phyloP scores from a whole-genome alignment of 192 early-diverging fungal species.

The Gonapodya prolifera region DNA sequence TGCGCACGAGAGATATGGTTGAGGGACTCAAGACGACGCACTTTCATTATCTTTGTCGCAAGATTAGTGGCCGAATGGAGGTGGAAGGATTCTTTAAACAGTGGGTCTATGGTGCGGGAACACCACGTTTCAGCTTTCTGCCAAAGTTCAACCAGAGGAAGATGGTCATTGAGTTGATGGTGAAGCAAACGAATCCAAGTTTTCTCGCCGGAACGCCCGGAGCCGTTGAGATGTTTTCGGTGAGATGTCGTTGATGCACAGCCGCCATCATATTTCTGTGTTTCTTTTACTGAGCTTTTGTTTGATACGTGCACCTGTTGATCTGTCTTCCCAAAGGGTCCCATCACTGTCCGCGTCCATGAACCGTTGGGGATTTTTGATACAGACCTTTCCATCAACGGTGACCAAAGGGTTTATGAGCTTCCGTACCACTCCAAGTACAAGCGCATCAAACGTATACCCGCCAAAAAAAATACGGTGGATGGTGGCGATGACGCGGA shows the following conservation, averaged over 20 bases:
- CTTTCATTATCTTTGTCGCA: constrained; percentile 71
- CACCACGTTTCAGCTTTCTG: constrained; percentile 69
- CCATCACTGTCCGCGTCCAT: constrained; percentile 38
- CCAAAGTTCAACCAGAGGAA: constrained; percentile 92
- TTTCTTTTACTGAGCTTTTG: background rate
- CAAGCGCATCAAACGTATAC: constrained; percentile 81
- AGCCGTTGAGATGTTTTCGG: constrained; percentile 33
- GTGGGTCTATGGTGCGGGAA: constrained; percentile 88
- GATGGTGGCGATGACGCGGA: constrained; percentile 23
- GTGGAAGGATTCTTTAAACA: constrained; percentile 74
- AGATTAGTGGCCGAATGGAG: constrained; percentile 67
- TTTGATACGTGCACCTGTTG: background rate
- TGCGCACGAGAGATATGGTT: constrained; percentile 9
- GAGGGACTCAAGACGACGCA: constrained; percentile 51
- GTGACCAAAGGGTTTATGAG: constrained; percentile 60
- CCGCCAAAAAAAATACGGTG: constrained; percentile 53
- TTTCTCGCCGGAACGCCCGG: constrained; percentile 19
- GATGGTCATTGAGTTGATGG: constrained; percentile 82
- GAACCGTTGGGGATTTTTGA: constrained; percentile 44
- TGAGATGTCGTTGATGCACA: constrained; percentile 29
- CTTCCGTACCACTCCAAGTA: constrained; percentile 97
- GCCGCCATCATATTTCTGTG: constrained; percentile 34
- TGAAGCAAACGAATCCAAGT: constrained; percentile 55
- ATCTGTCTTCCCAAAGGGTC: constrained; percentile 19
- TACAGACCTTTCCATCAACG: constrained; percentile 57